Percentiles rank a stretch among this genome's conserved stretches.
These are phyloP conservation scores for Candida takata DNA, from an alignment of 805 yeast species.

Conservation along the genomic window DNA sequence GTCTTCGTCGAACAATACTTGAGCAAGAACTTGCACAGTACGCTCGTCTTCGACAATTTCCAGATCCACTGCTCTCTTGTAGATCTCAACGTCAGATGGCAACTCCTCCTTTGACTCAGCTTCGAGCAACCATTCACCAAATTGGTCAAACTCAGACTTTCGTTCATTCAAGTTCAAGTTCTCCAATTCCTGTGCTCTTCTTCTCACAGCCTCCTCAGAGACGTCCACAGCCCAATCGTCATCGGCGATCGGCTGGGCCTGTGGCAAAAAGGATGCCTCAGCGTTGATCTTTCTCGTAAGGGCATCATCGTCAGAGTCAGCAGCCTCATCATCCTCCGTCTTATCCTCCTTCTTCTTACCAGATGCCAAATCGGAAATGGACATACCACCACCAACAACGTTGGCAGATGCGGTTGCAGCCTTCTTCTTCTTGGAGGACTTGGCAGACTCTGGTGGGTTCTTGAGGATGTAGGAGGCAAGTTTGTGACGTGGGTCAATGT, in stretches of 20 bases:
- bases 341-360: conserved; percentile 28
- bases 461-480: conserved; percentile 80
- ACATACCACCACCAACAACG: conserved; percentile 80
- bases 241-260: conserved; percentile 63
- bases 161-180: conserved; percentile 40
- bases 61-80: conserved; percentile 78
- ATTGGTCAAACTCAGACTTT: conserved; percentile 54
- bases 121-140: conserved; percentile 80
- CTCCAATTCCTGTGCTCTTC: conserved; percentile 84
- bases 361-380: conserved; percentile 73
- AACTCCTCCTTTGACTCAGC: conserved; percentile 50
- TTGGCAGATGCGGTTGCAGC: conserved; percentile 84
- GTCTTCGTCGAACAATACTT: conserved; percentile 74
- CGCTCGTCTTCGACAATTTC: conserved; percentile 65
- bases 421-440: conserved; percentile 47
- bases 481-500: conserved; percentile 80
- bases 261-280: conserved; percentile 66
- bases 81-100: conserved; percentile 85
- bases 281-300: conserved; percentile 75
- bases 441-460: conserved; percentile 71
- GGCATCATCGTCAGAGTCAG: conserved; percentile 62
- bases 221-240: conserved; percentile 98
- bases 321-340: conserved; percentile 34
- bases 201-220: conserved; percentile 91
- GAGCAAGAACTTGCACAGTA: conserved; percentile 88